Evolutionary conservation across 805 yeast species (phyloP).

Genomic region (Blastobotrys terrestris): DNA sequence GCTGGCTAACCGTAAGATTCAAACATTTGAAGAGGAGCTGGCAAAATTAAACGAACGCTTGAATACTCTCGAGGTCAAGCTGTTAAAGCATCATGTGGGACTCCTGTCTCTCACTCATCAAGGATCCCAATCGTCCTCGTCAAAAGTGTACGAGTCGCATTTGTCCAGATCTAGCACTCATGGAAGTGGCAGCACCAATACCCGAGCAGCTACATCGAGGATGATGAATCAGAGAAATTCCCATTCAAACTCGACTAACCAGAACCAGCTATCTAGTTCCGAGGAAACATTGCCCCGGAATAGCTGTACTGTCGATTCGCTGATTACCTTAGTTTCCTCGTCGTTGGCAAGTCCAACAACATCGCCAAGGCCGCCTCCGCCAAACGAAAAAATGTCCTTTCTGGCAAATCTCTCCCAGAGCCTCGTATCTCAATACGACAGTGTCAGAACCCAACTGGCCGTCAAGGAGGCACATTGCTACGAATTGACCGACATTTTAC

Average conservation of each 20-base stretch:
- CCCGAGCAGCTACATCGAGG: constrained; percentile 12
- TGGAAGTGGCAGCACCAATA: background rate
- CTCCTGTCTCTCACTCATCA: constrained; percentile 21
- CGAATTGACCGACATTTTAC: constrained; percentile 5
- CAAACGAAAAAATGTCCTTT: constrained; percentile 2
- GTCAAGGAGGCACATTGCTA: constrained; percentile 4
- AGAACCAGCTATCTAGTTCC: background rate
- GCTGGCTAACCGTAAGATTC: constrained; percentile 16
- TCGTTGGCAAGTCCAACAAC: constrained; percentile 7
- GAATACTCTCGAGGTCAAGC: constrained; percentile 10
- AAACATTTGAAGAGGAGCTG: constrained; percentile 13
- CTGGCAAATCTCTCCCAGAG: constrained; percentile 6
- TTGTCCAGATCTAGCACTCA: background rate
- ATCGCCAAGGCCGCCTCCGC: constrained; percentile 8
- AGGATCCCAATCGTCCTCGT: constrained; percentile 16
- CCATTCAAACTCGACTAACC: background rate
- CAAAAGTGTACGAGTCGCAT: constrained; percentile 8
- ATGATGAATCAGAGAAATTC: constrained; percentile 11
- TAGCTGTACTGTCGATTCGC: background rate
- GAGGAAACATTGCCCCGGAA: background rate
- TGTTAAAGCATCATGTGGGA: constrained; percentile 19
- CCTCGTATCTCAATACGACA: constrained; percentile 6
- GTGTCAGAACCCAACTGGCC: background rate
- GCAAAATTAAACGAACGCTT: constrained; percentile 11
- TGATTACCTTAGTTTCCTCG: constrained; percentile 5